Conservation (phyloP, 306 rosid species). For the Quercus gilva region DNA sequence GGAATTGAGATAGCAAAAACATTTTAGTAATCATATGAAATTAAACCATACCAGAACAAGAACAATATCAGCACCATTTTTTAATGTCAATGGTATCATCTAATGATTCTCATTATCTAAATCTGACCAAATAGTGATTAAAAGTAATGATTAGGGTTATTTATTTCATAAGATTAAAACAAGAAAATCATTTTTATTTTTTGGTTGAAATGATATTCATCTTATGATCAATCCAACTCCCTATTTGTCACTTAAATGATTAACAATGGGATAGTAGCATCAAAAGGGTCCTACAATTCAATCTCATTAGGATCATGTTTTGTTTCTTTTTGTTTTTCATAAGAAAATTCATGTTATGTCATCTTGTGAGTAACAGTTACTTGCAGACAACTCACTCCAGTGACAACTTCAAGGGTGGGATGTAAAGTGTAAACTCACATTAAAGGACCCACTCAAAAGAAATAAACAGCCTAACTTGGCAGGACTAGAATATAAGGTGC, state of each 20-base stretch:
- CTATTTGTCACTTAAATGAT: too few species aligned
- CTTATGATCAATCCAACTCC: neutral
- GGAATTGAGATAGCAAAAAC: too few species aligned
- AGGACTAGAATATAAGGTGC: conserved; percentile 30
- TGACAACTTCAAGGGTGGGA: conserved; percentile 9
- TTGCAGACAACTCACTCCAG: conserved; percentile 1
- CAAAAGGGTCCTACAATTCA: neutral
- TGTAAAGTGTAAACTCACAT: neutral
- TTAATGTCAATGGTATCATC: too few species aligned
- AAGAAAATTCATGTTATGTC: neutral
- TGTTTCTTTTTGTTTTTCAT: neutral
- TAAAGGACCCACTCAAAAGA: conserved; percentile 26
- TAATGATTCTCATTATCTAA: too few species aligned
- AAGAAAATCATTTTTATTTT: neutral
- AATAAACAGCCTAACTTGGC: conserved; percentile 16
- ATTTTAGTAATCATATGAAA: too few species aligned
- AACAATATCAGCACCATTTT: too few species aligned
- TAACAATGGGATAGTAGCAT: neutral
- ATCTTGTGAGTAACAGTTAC: conserved; percentile 10
- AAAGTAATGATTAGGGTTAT: neutral
- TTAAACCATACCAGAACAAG: too few species aligned
- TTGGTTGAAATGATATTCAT: neutral
- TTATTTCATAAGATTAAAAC: neutral
- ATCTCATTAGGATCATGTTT: neutral
- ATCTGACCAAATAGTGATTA: too few species aligned